phyloP scores from a whole-genome alignment of 495 filamentous ascomycete species.

The Chaetomidium leptoderma region DNA sequence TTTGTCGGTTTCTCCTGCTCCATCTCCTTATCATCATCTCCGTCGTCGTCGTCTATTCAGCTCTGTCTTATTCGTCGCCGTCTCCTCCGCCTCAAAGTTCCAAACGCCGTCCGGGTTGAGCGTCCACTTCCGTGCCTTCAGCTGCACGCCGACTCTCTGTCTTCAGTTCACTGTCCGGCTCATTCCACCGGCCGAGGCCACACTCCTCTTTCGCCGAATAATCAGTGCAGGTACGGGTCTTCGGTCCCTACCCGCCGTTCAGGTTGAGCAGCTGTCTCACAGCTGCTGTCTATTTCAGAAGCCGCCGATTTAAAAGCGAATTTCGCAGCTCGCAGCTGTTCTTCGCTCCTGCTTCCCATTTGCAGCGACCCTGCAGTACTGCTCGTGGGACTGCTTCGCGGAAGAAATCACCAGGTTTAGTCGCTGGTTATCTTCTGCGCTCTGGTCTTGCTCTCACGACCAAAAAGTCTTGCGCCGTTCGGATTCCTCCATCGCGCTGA shows the following conservation, averaged over 20 bases:
- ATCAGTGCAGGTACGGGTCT: constrained; percentile 3
- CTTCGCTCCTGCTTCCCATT: background rate
- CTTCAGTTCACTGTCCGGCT: constrained; percentile 18
- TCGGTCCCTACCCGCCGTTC: background rate
- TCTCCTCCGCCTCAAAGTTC: constrained; percentile 21
- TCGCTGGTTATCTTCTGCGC: background rate
- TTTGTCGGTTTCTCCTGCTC: constrained; percentile 29
- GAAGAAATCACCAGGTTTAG: background rate
- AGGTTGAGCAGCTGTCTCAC: constrained; percentile 15
- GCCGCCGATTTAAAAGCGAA: background rate
- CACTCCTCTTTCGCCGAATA: constrained; percentile 10
- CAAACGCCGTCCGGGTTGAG: constrained; percentile 1
- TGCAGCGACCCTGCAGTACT: background rate
- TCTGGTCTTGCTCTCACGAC: background rate
- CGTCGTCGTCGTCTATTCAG: constrained; percentile 6
- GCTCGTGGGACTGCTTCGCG: background rate
- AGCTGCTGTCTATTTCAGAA: background rate
- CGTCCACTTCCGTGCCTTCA: constrained; percentile 21
- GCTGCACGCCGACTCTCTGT: constrained; percentile 18
- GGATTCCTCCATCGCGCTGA: background rate
- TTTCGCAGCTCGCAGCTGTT: constrained; percentile 2
- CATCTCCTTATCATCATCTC: constrained; percentile 36
- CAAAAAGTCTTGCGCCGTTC: constrained; percentile 1
- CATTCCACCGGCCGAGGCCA: constrained; percentile 4
- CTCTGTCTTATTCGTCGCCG: constrained; percentile 22